Evolutionary conservation across 2,329 filamentous ascomycete species (phyloP).

Genomic region (Seiridium cupressi): DNA sequence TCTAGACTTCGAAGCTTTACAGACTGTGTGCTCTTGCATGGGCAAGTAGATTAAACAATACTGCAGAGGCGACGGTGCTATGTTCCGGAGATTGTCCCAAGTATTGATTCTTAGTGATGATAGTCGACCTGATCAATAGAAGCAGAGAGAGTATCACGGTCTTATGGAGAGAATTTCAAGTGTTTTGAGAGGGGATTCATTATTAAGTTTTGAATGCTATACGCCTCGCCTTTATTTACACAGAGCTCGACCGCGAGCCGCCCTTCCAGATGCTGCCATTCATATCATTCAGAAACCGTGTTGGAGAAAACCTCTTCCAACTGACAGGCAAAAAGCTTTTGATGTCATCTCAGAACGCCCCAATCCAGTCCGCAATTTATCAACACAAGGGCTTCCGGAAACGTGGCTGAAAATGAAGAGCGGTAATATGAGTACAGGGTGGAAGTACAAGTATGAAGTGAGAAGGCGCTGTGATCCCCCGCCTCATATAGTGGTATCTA

Average conservation of each 20-base stretch:
- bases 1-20: too few relatives aligned
- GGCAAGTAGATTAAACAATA: too few relatives aligned
- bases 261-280: conserved; percentile 39
- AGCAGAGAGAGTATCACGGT: too few relatives aligned
- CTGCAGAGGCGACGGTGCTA: too few relatives aligned
- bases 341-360: conserved; percentile 32
- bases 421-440: conserved; percentile 49
- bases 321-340: conserved; percentile 24
- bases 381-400: conserved; percentile 33
- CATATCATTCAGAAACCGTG: conserved; percentile 42
- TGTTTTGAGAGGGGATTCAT: conserved; percentile 54
- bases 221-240: conserved; percentile 38
- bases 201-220: conserved; percentile 44
- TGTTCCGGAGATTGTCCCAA: too few relatives aligned
- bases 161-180: not conserved
- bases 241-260: conserved; percentile 36
- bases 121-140: not conserved
- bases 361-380: conserved; percentile 25
- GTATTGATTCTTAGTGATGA: not conserved
- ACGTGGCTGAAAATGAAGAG: conserved; percentile 25
- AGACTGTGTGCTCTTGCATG: too few relatives aligned
- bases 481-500: conserved; percentile 21
- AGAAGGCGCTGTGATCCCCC: conserved; percentile 31
- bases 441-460: conserved; percentile 39
- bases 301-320: conserved; percentile 17